These are phyloP conservation scores for Basipetospora sp. DNA, from an alignment of 2,329 filamentous ascomycete genomes.

Conservation along the genomic window DNA sequence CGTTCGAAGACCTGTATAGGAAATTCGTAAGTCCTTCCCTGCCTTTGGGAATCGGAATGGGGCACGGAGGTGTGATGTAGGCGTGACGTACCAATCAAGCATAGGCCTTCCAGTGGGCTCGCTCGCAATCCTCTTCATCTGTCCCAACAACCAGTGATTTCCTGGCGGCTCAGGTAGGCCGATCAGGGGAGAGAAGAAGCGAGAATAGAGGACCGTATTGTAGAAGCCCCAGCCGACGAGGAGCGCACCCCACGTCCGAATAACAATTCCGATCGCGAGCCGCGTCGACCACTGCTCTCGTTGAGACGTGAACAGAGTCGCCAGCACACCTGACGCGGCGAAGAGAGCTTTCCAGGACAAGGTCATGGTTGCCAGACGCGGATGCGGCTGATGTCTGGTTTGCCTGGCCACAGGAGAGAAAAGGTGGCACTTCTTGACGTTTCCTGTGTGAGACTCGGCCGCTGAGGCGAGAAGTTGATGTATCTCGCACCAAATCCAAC, in stretches of 20 bases:
- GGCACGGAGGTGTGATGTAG: not conserved
- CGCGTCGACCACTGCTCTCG: not conserved
- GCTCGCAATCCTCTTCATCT: conserved; percentile 17
- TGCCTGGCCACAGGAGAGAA: no score
- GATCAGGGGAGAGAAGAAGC: conserved; percentile 33
- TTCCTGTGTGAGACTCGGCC: no score
- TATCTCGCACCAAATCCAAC: no score
- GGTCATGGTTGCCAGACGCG: not conserved
- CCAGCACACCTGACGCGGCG: not conserved
- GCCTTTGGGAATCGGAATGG: no score
- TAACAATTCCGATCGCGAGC: not conserved
- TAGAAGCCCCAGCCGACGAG: conserved; percentile 24
- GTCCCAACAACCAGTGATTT: conserved; percentile 33
- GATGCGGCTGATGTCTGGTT: no score
- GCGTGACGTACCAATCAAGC: conserved; percentile 29
- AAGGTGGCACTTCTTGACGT: no score
- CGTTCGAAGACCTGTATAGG: conserved; percentile 38
- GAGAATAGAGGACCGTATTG: conserved; percentile 32
- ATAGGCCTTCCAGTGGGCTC: conserved; percentile 29
- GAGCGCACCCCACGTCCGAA: conserved; percentile 20
- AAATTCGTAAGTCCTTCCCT: no score
- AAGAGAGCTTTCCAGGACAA: not conserved
- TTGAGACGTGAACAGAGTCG: not conserved
- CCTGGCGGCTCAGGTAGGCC: conserved; percentile 30
- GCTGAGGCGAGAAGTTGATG: no score